A percentile compares a stretch with the other conserved stretches of the same genome.
Evolutionary conservation across 1,284 basidiomycete genomes (phyloP).

Genomic region (Schizophyllum amplum): DNA sequence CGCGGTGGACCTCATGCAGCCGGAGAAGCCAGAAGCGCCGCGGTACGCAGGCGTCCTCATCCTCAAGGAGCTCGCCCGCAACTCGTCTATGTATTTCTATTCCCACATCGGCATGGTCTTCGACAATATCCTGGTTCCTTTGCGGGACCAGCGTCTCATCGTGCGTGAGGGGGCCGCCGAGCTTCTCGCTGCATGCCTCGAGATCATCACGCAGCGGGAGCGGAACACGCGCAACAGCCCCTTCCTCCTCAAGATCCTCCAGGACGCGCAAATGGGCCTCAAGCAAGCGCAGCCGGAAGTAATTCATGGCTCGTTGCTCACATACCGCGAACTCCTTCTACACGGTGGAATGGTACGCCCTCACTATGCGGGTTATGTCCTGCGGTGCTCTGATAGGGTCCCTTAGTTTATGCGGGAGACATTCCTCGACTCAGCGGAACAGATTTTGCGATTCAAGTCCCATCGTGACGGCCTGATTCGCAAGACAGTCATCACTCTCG

Average conservation of each 20-base stretch:
- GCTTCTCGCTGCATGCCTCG: slow-evolving; percentile 81
- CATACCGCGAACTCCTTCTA: slow-evolving; percentile 86
- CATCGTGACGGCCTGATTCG: slow-evolving; percentile 83
- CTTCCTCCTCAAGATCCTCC: slow-evolving; percentile 73
- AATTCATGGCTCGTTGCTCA: slow-evolving; percentile 90
- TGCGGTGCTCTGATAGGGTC: slow-evolving; percentile 2
- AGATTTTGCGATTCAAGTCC: slow-evolving; percentile 84
- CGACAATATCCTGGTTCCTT: slow-evolving; percentile 84
- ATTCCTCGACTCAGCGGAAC: slow-evolving; percentile 85
- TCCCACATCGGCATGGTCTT: slow-evolving; percentile 82
- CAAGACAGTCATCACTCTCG: slow-evolving; percentile 89
- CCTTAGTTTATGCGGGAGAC: slow-evolving; percentile 87
- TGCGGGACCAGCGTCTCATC: slow-evolving; percentile 78
- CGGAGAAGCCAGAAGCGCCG: slow-evolving; percentile 66
- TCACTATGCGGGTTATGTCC: background rate
- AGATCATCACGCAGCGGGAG: slow-evolving; percentile 73
- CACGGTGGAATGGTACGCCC: slow-evolving; percentile 85
- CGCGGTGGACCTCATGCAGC: slow-evolving; percentile 73
- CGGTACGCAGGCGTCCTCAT: slow-evolving; percentile 84
- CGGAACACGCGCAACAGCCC: slow-evolving; percentile 33
- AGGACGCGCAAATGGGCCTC: slow-evolving; percentile 85
- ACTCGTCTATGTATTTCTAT: slow-evolving; percentile 82
- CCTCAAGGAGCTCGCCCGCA: slow-evolving; percentile 83
- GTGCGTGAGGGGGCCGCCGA: slow-evolving; percentile 90
- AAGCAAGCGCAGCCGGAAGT: slow-evolving; percentile 77